These are phyloP conservation scores for Rhizophagus sp. DNA, from an alignment of 192 early-diverging fungal species.

Conservation along the genomic window DNA sequence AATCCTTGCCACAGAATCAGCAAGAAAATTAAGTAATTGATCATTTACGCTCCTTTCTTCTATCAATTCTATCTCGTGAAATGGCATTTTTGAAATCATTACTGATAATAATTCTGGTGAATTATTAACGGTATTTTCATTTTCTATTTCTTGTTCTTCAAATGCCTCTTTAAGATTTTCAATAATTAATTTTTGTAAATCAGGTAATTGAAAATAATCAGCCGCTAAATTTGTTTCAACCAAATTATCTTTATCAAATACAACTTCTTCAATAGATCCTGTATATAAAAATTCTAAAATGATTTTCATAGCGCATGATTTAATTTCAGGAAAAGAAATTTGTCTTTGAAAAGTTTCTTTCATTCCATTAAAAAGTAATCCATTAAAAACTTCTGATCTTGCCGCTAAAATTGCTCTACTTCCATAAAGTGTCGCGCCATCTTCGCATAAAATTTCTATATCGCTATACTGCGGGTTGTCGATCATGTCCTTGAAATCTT, in stretches of 20 bases:
- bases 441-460: not conserved
- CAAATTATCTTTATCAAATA: not conserved
- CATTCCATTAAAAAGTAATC: constrained; percentile 17
- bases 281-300: constrained; percentile 23
- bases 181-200: not conserved
- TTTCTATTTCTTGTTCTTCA: not conserved
- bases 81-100: not conserved
- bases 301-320: not conserved
- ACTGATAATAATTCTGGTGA: not conserved
- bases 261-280: not conserved
- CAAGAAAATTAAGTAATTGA: not conserved
- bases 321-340: constrained; percentile 13
- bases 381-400: constrained; percentile 4
- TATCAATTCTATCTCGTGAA: not conserved
- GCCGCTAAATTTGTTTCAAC: constrained; percentile 4
- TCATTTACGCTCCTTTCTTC: not conserved
- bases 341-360: constrained; percentile 11
- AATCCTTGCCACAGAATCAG: not conserved
- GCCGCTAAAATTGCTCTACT: not conserved
- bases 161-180: not conserved
- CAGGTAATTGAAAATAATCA: constrained; percentile 17
- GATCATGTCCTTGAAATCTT: not conserved
- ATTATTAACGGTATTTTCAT: not conserved
- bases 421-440: not conserved
- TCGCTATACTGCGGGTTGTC: constrained; percentile 6